Evolutionary conservation across 768 basidiomycete species (phyloP), one percentile per base, ranked within the genome.

Genomic region (Hericium alpestre): DNA sequence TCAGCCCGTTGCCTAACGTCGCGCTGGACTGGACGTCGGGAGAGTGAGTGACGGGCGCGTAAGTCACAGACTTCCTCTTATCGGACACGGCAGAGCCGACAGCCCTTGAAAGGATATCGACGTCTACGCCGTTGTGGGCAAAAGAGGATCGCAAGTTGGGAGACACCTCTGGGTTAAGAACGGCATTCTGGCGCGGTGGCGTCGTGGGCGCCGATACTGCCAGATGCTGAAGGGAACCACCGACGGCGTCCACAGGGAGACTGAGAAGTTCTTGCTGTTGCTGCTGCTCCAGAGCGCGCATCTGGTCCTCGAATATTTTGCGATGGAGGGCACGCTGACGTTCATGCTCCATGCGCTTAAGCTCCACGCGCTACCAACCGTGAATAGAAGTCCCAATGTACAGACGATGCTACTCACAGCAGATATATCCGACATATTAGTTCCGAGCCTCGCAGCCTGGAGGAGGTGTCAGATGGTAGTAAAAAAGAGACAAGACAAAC

Each of bases 281-380:
- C 70, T 92, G 86, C 61, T 87, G 86, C 73, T 97, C 93, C 61
- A 98, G 80, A 55, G 79, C 84, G 56, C 87, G 86, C 94, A 96
- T 96, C 73, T 96, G 93, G 65, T 95, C 91, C 72, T 98, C 94
- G 70, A 97, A 98, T 65, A 90, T 72, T 71, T 84, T 87, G 67
- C 93, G 86, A 69, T 95, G 93, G 46, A 90, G 69, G 40, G 74
- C 74, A 60, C 93, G 90, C 72, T 93, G 90, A 53, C 90, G 84
- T 71, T 96, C 93, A 67, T 97, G 92, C 70, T 93, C 72, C 61
- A 89, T 73, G 63, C 93, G 87, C 70, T 93, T 96, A 66, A 92
- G 77, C 69, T 94, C 91, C 59, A 93, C 86, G 65, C 90, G 88
- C 87, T 90, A 56, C 37, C 54, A 60, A 58, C 20, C 56, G 11